Percentiles rank a stretch among this genome's conserved stretches.
These are phyloP conservation scores for Chondrostereum purpureum DNA, from an alignment of 1,284 basidiomycete genomes.

Conservation along the genomic window DNA sequence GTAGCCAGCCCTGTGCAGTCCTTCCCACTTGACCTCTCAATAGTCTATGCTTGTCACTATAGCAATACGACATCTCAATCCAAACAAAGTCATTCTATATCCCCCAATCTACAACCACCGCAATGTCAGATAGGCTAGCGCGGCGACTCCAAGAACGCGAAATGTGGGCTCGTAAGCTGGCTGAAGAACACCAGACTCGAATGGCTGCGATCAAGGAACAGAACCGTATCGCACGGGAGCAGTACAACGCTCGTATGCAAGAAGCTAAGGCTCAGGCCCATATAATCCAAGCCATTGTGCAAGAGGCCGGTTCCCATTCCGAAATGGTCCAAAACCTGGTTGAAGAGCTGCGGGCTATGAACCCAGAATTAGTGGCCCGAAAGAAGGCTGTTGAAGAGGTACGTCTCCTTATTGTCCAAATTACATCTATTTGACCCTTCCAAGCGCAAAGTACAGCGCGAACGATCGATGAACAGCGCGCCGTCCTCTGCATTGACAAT, in stretches of 20 bases:
- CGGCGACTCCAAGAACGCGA: conserved; percentile 50
- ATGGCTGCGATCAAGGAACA: conserved; percentile 31
- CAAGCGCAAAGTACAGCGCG: background rate
- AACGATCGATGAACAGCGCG: background rate
- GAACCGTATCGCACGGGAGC: conserved; percentile 23
- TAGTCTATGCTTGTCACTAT: background rate
- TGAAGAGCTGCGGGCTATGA: conserved; percentile 32
- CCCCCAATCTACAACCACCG: background rate
- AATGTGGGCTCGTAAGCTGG: conserved; percentile 51
- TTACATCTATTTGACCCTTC: background rate
- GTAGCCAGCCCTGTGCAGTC: no score
- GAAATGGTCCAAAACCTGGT: conserved; percentile 40
- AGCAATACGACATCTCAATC: conserved; percentile 4
- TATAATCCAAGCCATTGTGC: conserved; percentile 40
- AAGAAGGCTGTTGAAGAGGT: background rate
- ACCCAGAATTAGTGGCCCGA: background rate
- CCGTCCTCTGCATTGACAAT: no score
- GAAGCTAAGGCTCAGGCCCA: conserved; percentile 18
- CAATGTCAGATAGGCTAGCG: conserved; percentile 30
- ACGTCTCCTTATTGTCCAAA: background rate
- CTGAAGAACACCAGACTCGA: conserved; percentile 39
- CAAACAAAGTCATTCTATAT: background rate
- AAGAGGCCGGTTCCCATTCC: conserved; percentile 33
- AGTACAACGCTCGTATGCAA: conserved; percentile 13
- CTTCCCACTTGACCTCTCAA: background rate